phyloP scores from a whole-genome alignment of 805 yeast species.

The Pichia membranifaciens region DNA sequence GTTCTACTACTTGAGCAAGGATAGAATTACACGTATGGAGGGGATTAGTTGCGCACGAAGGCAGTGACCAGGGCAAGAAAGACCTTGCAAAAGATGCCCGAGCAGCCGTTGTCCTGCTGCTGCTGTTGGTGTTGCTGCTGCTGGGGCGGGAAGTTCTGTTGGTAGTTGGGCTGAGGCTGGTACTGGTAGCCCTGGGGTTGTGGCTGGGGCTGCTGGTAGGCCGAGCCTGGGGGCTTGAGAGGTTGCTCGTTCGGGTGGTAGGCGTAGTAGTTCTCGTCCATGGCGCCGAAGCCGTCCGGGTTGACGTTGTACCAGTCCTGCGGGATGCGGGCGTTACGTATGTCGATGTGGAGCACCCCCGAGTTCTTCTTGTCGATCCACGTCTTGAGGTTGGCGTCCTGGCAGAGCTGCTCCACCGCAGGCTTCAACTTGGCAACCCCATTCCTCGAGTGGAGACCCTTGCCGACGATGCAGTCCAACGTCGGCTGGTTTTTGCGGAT shows the following conservation, averaged over 20 bases:
- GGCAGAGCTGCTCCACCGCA: conserved; percentile 75
- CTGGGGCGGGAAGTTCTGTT: conserved; percentile 24
- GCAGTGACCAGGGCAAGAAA: not conserved
- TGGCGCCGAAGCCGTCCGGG: conserved; percentile 30
- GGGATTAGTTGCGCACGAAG: conserved; percentile 2
- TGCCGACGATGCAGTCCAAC: conserved; percentile 84
- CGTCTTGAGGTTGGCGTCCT: conserved; percentile 54
- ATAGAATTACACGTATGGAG: too few species aligned
- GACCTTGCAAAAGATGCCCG: not conserved
- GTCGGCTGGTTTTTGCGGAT: conserved; percentile 52
- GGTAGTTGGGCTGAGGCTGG: conserved; percentile 29
- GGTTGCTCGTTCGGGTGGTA: conserved; percentile 11
- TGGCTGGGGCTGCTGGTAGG: too few species aligned
- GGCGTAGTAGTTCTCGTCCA: conserved; percentile 24
- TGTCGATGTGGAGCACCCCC: conserved; percentile 74
- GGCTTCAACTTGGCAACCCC: conserved; percentile 88
- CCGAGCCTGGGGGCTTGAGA: conserved; percentile 25
- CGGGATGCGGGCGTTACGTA: conserved; percentile 44
- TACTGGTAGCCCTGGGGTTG: conserved; percentile 25
- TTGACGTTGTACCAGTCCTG: conserved; percentile 27
- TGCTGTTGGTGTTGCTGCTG: conserved; percentile 22
- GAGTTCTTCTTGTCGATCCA: conserved; percentile 64
- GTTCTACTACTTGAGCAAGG: too few species aligned
- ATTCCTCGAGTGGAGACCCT: conserved; percentile 76
- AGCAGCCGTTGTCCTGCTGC: conserved; percentile 16